Conservation (phyloP, 176 grass and related monocot species). For the Oryza glaberrima region DNA sequence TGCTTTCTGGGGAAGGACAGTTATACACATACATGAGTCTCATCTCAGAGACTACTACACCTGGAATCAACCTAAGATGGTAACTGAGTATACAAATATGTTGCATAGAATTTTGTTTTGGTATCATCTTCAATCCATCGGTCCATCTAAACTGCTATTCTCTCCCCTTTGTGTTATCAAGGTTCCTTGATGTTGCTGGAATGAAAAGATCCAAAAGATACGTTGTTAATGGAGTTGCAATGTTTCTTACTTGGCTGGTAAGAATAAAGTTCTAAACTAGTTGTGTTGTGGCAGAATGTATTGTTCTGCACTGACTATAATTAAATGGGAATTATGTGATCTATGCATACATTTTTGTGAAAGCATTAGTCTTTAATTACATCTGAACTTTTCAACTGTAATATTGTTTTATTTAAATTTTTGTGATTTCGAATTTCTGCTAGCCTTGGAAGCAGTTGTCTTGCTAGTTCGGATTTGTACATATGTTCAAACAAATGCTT, state of each 20-base stretch:
- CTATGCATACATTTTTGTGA: neutral
- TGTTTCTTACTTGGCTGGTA: conserved; percentile 95
- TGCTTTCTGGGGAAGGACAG: conserved; percentile 85
- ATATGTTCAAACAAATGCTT: neutral
- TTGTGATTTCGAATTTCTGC: neutral
- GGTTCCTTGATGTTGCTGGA: conserved; percentile 93
- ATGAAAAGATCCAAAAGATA: conserved; percentile 92
- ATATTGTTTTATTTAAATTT: neutral
- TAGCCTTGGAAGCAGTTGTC: neutral
- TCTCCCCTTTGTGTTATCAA: conserved; percentile 45
- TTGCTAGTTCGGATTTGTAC: neutral
- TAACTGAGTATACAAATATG: conserved; percentile 47
- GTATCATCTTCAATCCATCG: conserved; percentile 6
- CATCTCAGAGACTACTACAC: conserved; percentile 92
- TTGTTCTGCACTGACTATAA: conserved; percentile 5
- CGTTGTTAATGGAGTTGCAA: conserved; percentile 74
- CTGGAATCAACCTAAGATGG: conserved; percentile 96
- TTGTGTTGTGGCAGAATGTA: neutral
- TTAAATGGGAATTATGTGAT: neutral
- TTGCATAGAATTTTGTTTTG: conserved; percentile 9
- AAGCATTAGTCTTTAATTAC: neutral
- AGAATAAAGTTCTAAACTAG: conserved; percentile 11
- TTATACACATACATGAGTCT: conserved; percentile 89
- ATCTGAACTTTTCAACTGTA: neutral
- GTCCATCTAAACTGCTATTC: conserved; percentile 34